Evolutionary conservation across 2,329 filamentous ascomycete species (phyloP).

Genomic region (Escovopsis sp.): DNA sequence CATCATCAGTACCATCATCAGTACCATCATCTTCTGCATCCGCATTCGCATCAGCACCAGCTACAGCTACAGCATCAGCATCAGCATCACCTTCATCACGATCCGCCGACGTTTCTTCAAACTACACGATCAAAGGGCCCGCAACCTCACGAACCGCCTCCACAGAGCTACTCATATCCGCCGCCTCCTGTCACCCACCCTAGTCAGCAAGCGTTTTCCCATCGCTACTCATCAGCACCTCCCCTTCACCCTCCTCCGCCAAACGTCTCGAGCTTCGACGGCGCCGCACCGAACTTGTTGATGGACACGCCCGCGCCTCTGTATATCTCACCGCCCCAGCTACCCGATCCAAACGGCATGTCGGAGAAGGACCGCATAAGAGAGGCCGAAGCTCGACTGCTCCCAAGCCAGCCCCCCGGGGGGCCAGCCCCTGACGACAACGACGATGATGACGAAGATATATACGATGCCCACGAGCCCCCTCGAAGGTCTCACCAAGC

Average conservation of each 20-base stretch:
- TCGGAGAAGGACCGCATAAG: constrained; percentile 73
- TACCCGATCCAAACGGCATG: constrained; percentile 44
- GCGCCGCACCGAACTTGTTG: constrained; percentile 1
- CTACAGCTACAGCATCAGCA: too few relatives aligned
- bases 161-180: constrained; percentile 12
- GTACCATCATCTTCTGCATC: too few relatives aligned
- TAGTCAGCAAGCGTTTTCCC: too few relatives aligned
- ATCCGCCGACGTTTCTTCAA: too few relatives aligned
- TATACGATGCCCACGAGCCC: constrained; percentile 33
- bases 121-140: too few relatives aligned
- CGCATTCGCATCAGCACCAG: too few relatives aligned
- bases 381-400: constrained; percentile 59
- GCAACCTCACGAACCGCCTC: neutral
- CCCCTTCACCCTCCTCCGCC: constrained; percentile 6
- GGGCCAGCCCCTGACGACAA: constrained; percentile 1
- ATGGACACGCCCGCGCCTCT: constrained; percentile 22
- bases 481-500: constrained; percentile 11
- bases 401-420: constrained; percentile 59
- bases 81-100: too few relatives aligned
- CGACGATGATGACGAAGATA: constrained; percentile 31
- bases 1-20: neutral
- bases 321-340: constrained; percentile 44
- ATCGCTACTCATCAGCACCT: constrained; percentile 6
- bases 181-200: constrained; percentile 22
- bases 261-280: neutral